Evolutionary conservation across 306 rosid species (phyloP), one percentile per base, ranked within the genome.

Genomic region (Quercus berberidifolia): DNA sequence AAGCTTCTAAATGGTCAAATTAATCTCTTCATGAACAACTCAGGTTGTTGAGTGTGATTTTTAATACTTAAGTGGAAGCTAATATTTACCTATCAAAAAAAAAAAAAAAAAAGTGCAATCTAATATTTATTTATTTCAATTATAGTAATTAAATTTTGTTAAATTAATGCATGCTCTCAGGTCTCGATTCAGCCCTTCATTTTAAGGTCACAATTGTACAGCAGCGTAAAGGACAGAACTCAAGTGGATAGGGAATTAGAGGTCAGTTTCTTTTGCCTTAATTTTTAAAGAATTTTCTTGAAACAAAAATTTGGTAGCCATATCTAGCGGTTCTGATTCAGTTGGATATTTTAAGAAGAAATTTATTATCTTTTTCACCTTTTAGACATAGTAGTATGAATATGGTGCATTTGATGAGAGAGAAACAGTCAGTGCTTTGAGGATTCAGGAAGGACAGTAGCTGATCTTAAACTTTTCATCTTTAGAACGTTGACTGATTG

Each of bases 191-290:
- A 83, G 88, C 97, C 97, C 26, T 93, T 95, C 82, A 82, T 91
- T 69, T 82, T 95, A 88, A 90, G 86, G 86, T 95, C 97, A 21
- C 99, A 93, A 82, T 77, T 95, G 88, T 95, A 93, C 86, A 90
- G 99, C 88, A 93, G 94, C 74, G 91, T 95, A 25, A 88, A 85
- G 82, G 92, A 95, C 84, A 86, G 98, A 82, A 95, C 98, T 10
- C 93, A 85, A 79, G 99, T 95, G 68, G 98, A 93, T 78, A 87
- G 94, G 80, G 98, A 95, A 54, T 76, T 95, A 69, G 99, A 95
- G 99, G 98, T 95, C 5, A 74, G 81, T 21, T 62, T 31, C 43
- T 73, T 28, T 57, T 6, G 51, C 30, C 49, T 31, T n/a, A 6
- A 18, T 5, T 19, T 11, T 30, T 43, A 10, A 33, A 8, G 19